Base-by-base conservation (phyloP, 2,329 filamentous ascomycete species). In the Dactylellina cionopaga region DNA sequence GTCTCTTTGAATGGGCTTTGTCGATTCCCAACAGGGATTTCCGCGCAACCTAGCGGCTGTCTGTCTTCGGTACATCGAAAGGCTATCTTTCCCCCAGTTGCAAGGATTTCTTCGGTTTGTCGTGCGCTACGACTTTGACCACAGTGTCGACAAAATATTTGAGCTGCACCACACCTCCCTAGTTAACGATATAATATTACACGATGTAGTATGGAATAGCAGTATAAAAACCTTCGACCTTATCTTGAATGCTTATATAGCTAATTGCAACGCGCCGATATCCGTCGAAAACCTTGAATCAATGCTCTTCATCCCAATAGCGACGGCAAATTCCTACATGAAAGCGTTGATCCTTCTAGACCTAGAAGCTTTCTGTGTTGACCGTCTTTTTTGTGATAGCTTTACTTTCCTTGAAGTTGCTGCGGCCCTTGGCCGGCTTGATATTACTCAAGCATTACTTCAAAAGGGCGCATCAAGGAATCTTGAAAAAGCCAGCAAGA, bases 351-450 rank as follows among this genome's bases (percentile, higher is more conserved):
- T 54, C 5, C 5, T 24, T 35, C n/a, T n/a, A n/a, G 49, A 35
- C 10, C 9, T 5, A 5, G 15, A 54, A 22, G 49, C 11, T 9
- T 54, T 54, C 29, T 11, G 37, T 2, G 29, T 37, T n/a, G 11
- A 54, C 15, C 17, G n/a, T 17, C 17, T 37, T 17, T 5, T 54
- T 1, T 25, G 27, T 15, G 27, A 27, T 37, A 37, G 6, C 10
- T 54, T 54, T 54, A 54, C 49, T 7, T 54, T 54, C 15, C 17
- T 54, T 22, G 49, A 54, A 22, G 13, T 54, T 11, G 49, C 49
- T 3, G 49, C 49, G 25, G 37, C 15, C 1, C 31, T 54, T 35
- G 49, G 49, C 9, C 49, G 49, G 3, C 9, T 22, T 13, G 49
- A 54, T 54, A 54, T 54, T 15, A 24, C 49, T 3, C 49, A 54